Evolutionary conservation across 2,329 filamentous ascomycete species (phyloP).

Genomic region (Metarhizium brunneum): DNA sequence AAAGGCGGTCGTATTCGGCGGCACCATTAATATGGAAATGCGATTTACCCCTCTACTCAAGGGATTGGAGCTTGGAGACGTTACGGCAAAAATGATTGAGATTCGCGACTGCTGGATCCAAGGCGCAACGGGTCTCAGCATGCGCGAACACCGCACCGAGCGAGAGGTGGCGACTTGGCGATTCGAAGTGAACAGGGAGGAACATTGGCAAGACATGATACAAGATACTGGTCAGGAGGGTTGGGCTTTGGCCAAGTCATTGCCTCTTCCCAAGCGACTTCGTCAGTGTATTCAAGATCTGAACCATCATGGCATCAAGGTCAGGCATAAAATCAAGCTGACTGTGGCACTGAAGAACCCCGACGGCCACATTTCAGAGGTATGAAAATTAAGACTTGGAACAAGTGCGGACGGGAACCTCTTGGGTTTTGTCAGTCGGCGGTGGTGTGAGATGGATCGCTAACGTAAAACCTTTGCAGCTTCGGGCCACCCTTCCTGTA

Average conservation of each 20-base stretch:
- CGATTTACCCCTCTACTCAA: constrained; percentile 82
- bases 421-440: not conserved
- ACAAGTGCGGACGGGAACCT: no score
- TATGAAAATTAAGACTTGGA: constrained; percentile 25
- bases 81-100: constrained; percentile 74
- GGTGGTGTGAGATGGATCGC: not conserved
- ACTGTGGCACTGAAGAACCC: constrained; percentile 89
- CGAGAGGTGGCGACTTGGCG: constrained; percentile 54
- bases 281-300: constrained; percentile 83
- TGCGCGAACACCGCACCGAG: constrained; percentile 52
- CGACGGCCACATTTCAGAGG: constrained; percentile 88
- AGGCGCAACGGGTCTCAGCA: constrained; percentile 34
- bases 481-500: constrained; percentile 82
- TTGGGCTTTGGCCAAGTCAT: constrained; percentile 50
- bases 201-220: constrained; percentile 62
- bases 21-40: constrained; percentile 75
- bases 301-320: constrained; percentile 80
- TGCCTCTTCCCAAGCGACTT: constrained; percentile 71
- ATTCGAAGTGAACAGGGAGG: constrained; percentile 43
- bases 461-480: constrained; percentile 29
- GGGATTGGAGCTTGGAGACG: constrained; percentile 74
- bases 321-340: constrained; percentile 86
- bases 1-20: constrained; percentile 91
- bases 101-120: constrained; percentile 56
- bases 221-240: constrained; percentile 59